phyloP scores from a whole-genome alignment of 768 basidiomycete species.

The Grammothele lineata region DNA sequence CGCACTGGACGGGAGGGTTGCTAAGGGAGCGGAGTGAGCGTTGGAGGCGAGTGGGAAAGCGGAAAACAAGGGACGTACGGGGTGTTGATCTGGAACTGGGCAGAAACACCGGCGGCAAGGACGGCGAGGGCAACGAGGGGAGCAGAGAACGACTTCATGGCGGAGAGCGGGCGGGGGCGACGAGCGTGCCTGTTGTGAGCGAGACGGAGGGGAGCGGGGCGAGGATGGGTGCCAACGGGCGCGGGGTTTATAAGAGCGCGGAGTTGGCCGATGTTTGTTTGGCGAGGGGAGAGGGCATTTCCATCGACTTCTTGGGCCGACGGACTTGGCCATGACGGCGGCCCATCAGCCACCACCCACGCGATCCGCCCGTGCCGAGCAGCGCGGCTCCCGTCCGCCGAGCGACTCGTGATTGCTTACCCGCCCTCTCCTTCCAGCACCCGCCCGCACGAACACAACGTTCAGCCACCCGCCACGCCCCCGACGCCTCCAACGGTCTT shows the following conservation, averaged over 20 bases:
- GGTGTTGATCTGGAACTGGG: conserved; percentile 60
- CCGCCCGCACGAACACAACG: too few relatives aligned
- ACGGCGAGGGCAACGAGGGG: conserved; percentile 38
- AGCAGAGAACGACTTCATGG: conserved; percentile 43
- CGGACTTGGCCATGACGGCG: too few relatives aligned
- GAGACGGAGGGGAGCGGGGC: conserved; percentile 15
- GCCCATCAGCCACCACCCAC: too few relatives aligned
- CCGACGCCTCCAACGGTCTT: too few relatives aligned
- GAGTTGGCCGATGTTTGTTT: not conserved
- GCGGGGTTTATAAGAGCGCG: conserved; percentile 14
- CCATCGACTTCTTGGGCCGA: not conserved
- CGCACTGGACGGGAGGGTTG: conserved; percentile 45
- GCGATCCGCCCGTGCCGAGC: too few relatives aligned
- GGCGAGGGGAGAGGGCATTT: not conserved
- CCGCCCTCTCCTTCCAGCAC: too few relatives aligned
- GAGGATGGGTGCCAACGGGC: conserved; percentile 23
- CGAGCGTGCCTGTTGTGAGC: conserved; percentile 11
- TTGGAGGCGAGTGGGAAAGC: conserved; percentile 6
- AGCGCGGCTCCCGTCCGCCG: too few relatives aligned
- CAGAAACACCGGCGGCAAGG: conserved; percentile 35
- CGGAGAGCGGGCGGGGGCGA: conserved; percentile 8
- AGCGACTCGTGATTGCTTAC: too few relatives aligned
- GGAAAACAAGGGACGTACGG: conserved; percentile 56
- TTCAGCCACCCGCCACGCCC: too few relatives aligned
- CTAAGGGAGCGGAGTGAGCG: not conserved